Evolutionary conservation across 2,329 filamentous ascomycete genomes (phyloP), one percentile per base, ranked within the genome.

Genomic region (Bipolaris sorokiniana): DNA sequence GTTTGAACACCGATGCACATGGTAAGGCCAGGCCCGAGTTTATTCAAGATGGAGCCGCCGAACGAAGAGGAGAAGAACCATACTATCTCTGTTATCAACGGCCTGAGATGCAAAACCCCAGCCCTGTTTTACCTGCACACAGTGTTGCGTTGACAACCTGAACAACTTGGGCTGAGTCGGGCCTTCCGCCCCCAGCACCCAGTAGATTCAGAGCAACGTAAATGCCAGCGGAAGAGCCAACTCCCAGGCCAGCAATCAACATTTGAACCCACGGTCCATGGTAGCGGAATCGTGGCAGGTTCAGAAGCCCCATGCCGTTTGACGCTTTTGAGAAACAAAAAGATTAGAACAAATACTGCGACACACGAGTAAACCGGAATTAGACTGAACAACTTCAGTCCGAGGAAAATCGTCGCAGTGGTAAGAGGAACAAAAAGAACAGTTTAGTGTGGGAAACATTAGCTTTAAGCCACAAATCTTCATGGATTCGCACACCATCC

Each of bases 21-120:
- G 23, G 70, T 73, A 11, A 72, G 49, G 3, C 68, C 69, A 18
- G 69, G 70, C 10, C 70, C 70, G 36, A 72, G 63, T 34, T 71
- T 71, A 55, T 73, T 72, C 20, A 72, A 54, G 40, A 74, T 71
- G 5, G 69, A 71, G 15, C 69, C 70, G 28, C 70, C 69, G 38
- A 74, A 72, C 2, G 67, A 72, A 2, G 70, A 69, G 13, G 66
- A 71, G 55, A 74, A 70, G 61, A 74, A 72, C 69, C 69, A 72
- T 28, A 72, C 71, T 57, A 31, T 23, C 15, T 41, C 28, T n/a
- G 36, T 54, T 26, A 57, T 46, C 48, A 38, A 3, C 15, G n/a
- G 20, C 31, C 20, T 11, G 7, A 2, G 3, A n/a, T 5, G 9
- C 7, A 20, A n/a, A 9, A 11, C n/a, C 11, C 16, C 4, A n/a